phyloP scores from a whole-genome alignment of 768 basidiomycete species.

The Strobilomyces echinocephalus region DNA sequence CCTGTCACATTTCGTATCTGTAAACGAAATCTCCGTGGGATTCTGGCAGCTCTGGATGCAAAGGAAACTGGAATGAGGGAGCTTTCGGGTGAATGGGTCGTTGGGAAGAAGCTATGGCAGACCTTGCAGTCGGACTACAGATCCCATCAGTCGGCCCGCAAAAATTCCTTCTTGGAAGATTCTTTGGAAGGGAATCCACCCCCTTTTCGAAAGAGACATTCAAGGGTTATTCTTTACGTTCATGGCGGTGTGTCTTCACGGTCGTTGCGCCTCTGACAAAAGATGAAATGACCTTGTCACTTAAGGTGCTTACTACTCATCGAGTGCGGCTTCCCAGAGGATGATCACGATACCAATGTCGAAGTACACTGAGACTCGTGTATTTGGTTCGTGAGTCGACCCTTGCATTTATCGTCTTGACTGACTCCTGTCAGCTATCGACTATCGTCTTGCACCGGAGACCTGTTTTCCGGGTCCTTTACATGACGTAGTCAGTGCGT shows the following conservation, averaged over 20 bases:
- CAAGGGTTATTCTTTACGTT: constrained; percentile 86
- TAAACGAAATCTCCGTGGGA: constrained; percentile 67
- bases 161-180: constrained; percentile 14
- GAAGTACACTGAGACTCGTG: constrained; percentile 81
- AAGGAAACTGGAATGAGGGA: constrained; percentile 74
- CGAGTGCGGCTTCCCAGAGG: constrained; percentile 86
- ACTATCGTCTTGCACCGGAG: constrained; percentile 95
- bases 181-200: constrained; percentile 13
- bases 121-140: constrained; percentile 80
- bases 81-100: constrained; percentile 93
- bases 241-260: constrained; percentile 68
- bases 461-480: constrained; percentile 88
- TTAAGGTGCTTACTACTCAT: constrained; percentile 87
- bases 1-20: constrained; percentile 88
- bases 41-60: constrained; percentile 70
- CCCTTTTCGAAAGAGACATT: constrained; percentile 42
- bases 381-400: constrained; percentile 59
- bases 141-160: constrained; percentile 29
- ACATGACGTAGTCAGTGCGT: constrained; percentile 81
- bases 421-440: constrained; percentile 53
- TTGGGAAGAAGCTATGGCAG: constrained; percentile 90
- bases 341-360: constrained; percentile 87
- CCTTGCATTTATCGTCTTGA: neutral
- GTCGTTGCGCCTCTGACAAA: neutral
- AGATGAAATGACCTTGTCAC: constrained; percentile 1